Conservation (phyloP, 140 eudicot genomes). For the Stevia rebaudiana region DNA sequence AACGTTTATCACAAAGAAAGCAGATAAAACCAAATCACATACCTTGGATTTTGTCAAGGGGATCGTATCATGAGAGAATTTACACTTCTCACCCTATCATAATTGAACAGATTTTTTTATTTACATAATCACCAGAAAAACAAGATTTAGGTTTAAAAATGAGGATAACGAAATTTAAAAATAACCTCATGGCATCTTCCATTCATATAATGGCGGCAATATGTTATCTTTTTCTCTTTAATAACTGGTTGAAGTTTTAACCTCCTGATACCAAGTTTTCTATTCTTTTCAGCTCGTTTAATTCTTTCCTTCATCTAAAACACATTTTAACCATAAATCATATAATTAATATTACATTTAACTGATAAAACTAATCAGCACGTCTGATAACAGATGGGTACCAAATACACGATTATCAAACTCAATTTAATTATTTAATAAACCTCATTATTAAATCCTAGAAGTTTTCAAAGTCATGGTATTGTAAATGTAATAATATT, state of each 20-base stretch:
- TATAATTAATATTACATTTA: background rate
- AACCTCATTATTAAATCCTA: background rate
- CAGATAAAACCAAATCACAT: background rate
- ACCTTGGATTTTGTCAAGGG: constrained; percentile 93
- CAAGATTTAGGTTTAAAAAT: constrained; percentile 1
- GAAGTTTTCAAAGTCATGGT: background rate
- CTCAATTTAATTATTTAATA: background rate
- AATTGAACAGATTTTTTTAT: background rate
- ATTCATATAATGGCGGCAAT: constrained; percentile 70
- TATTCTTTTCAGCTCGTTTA: constrained; percentile 58
- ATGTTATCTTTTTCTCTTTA: constrained; percentile 46
- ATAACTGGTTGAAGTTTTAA: constrained; percentile 49
- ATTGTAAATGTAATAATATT: background rate
- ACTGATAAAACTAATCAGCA: background rate
- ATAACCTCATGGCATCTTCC: constrained; percentile 95
- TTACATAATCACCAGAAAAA: constrained; percentile 1
- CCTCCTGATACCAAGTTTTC: constrained; percentile 61
- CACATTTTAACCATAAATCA: background rate
- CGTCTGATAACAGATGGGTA: background rate
- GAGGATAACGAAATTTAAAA: background rate
- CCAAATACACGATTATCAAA: background rate
- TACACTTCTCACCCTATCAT: constrained; percentile 83
- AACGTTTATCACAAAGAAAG: background rate
- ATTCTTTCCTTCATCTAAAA: constrained; percentile 56
- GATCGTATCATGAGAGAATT: constrained; percentile 75